Evolutionary conservation across 2,329 filamentous ascomycete species (phyloP).

Genomic region (Arthrobotrys sphaeroides): DNA sequence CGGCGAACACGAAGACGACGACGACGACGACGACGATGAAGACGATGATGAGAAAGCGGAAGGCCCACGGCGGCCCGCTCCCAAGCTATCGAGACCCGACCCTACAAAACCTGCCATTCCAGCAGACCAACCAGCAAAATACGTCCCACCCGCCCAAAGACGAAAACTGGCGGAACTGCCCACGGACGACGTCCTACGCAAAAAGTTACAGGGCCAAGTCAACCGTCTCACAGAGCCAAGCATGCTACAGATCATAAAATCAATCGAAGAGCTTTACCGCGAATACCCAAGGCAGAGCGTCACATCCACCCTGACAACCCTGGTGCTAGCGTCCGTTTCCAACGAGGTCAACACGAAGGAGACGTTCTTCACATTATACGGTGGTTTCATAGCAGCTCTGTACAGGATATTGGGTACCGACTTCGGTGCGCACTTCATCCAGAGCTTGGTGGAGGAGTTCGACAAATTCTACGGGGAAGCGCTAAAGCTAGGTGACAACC

Average conservation of each 20-base stretch:
- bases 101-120: constrained; percentile 37
- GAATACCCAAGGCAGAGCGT: constrained; percentile 87
- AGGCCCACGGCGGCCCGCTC: background rate
- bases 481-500: constrained; percentile 8
- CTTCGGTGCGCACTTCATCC: constrained; percentile 86
- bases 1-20: constrained; percentile 5
- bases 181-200: constrained; percentile 71
- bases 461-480: constrained; percentile 62
- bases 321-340: constrained; percentile 80
- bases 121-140: constrained; percentile 65
- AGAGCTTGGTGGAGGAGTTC: constrained; percentile 79
- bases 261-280: constrained; percentile 84
- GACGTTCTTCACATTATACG: constrained; percentile 88
- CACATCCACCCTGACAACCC: constrained; percentile 79
- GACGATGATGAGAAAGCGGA: background rate
- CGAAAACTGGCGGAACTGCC: constrained; percentile 72
- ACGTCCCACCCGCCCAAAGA: constrained; percentile 83
- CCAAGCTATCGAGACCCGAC: constrained; percentile 24
- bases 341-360: constrained; percentile 82
- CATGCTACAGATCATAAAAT: constrained; percentile 80
- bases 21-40: background rate
- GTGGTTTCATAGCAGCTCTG: constrained; percentile 85
- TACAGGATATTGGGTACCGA: constrained; percentile 89
- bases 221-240: constrained; percentile 95
- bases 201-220: constrained; percentile 85